Evolutionary conservation across 345 rosid genomes (phyloP).

Genomic region (Cardiospermum halicacabum): DNA sequence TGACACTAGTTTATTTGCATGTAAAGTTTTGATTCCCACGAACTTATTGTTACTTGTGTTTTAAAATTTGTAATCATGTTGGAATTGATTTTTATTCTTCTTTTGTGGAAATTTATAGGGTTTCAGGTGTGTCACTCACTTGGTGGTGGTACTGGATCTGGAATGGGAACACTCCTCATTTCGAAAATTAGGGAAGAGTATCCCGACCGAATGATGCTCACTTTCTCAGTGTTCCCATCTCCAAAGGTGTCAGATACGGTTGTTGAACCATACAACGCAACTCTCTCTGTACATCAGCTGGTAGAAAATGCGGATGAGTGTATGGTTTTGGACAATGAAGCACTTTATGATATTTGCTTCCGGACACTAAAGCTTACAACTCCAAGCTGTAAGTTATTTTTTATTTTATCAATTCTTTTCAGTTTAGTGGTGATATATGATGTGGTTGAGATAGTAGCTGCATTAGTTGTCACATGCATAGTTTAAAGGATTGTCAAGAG

Average conservation of each 20-base stretch:
- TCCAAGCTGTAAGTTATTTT: slow-evolving; percentile 56
- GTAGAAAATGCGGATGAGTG: slow-evolving; percentile 78
- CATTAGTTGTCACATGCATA: background rate
- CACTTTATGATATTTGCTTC: slow-evolving; percentile 73
- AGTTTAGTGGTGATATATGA: too few species aligned
- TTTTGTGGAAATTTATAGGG: slow-evolving; percentile 25
- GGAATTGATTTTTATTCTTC: background rate
- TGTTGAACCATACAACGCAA: slow-evolving; percentile 72
- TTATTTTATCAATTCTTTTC: background rate
- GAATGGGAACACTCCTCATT: slow-evolving; percentile 68
- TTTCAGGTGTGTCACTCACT: slow-evolving; percentile 69
- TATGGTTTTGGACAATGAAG: slow-evolving; percentile 69
- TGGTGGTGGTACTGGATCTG: slow-evolving; percentile 73
- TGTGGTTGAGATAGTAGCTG: background rate
- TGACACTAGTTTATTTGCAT: too few species aligned
- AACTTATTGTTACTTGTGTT: too few species aligned
- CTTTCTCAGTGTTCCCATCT: slow-evolving; percentile 65
- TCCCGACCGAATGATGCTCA: slow-evolving; percentile 69
- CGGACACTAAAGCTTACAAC: slow-evolving; percentile 72
- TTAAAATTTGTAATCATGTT: too few species aligned
- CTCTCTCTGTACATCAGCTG: slow-evolving; percentile 70
- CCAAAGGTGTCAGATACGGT: slow-evolving; percentile 72
- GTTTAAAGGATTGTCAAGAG: background rate
- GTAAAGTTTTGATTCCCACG: too few species aligned
- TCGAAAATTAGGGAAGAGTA: slow-evolving; percentile 69